Conservation (phyloP, 2,329 filamentous ascomycete species). For the Leptographium flavum region DNA sequence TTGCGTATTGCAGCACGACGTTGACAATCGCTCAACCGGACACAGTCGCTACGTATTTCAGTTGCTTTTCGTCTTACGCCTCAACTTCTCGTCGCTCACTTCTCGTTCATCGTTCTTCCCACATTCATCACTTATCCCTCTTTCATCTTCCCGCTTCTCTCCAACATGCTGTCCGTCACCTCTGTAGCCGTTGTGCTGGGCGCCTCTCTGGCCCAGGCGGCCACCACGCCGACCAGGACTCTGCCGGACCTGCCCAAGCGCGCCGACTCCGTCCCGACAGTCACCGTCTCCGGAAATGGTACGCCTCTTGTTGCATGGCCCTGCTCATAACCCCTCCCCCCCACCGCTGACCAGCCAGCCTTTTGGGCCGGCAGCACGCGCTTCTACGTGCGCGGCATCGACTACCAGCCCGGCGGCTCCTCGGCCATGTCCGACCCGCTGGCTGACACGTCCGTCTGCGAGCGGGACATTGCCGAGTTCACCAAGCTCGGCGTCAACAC, state of each 20-base stretch:
- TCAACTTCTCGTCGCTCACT: no score
- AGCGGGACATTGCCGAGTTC: constrained; percentile 70
- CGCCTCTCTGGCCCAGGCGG: constrained; percentile 26
- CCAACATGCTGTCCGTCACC: constrained; percentile 31
- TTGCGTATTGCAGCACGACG: no score
- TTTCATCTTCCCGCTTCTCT: no score
- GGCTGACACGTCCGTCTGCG: constrained; percentile 54
- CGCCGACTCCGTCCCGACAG: constrained; percentile 27
- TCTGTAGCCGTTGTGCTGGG: constrained; percentile 34
- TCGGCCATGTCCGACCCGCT: constrained; percentile 55
- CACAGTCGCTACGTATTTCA: no score
- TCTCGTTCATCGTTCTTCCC: no score
- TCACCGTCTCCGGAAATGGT: constrained; percentile 45
- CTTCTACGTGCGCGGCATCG: constrained; percentile 46
- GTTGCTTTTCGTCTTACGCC: no score
- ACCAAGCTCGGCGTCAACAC: constrained; percentile 80
- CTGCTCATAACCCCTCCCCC: not conserved
- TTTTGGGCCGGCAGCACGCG: constrained; percentile 39
- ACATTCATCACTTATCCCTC: no score
- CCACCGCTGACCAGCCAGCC: constrained; percentile 20
- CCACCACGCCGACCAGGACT: constrained; percentile 35
- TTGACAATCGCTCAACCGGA: no score
- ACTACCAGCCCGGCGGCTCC: constrained; percentile 49
- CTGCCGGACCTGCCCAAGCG: constrained; percentile 35
- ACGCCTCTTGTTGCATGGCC: constrained; percentile 10